phyloP scores from a whole-genome alignment of 768 basidiomycete species.

The Phylloporus sp. region DNA sequence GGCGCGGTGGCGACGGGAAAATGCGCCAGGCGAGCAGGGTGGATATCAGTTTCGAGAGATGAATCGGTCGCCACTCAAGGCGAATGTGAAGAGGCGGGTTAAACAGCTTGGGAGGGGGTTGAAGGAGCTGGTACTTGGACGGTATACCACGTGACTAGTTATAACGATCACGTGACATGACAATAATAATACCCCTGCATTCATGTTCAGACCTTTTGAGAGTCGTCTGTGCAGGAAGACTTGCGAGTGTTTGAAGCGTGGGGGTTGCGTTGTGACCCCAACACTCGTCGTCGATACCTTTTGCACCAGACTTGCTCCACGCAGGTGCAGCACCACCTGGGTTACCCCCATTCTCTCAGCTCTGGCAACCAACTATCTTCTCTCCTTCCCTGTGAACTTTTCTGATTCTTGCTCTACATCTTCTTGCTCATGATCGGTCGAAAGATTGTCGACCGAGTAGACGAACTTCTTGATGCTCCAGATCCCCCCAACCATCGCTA shows the following conservation, averaged over 20 bases:
- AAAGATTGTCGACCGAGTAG: conserved; percentile 23
- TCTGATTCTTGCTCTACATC: conserved; percentile 9
- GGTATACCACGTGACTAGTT: conserved; percentile 1
- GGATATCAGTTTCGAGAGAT: conserved; percentile 31
- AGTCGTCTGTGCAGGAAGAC: neutral
- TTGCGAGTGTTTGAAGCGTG: neutral
- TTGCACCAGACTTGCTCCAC: neutral
- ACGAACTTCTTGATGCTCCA: conserved; percentile 17
- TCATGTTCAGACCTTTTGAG: conserved; percentile 5
- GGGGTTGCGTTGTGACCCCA: neutral
- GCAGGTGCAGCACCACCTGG: conserved; percentile 4
- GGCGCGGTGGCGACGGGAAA: conserved; percentile 35
- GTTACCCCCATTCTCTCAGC: neutral
- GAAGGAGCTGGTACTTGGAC: conserved; percentile 30
- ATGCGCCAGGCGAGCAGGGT: conserved; percentile 30
- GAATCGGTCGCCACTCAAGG: conserved; percentile 15
- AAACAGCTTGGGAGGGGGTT: conserved; percentile 29
- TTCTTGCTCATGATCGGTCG: conserved; percentile 26
- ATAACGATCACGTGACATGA: conserved; percentile 5
- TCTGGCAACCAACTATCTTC: conserved; percentile 14
- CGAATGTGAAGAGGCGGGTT: conserved; percentile 25
- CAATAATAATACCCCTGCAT: conserved; percentile 1
- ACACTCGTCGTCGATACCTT: neutral
- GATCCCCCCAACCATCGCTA: neutral
- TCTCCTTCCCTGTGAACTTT: conserved; percentile 15